Base-by-base conservation (phyloP, 352 stramenopile genomes). In the Elongisporangium senticosum region DNA sequence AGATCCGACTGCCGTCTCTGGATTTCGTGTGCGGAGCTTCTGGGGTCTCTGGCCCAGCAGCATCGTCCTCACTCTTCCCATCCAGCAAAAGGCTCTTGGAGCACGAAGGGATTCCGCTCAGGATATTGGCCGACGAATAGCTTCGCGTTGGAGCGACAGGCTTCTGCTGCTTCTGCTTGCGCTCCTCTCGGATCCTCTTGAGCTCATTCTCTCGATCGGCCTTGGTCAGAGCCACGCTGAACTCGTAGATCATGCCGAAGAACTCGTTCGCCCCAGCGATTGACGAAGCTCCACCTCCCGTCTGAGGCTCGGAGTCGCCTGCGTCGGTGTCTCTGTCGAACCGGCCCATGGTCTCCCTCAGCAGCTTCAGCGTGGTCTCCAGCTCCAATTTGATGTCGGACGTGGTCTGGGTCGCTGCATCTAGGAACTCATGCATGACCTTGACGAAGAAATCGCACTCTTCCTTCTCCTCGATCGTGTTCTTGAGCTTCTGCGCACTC, bases 121-220 rank as follows among this genome's bases (percentile, higher is more conserved):
- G 53, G 21, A 72, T 23, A n/a, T 68, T 57, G 2, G 56, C 19
- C 0, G 67, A 66, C n/a, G 72, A 68, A 21, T 66, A 65, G 33
- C 70, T 78, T 5, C 75, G 65, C 49, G 58, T 50, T 2, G 72
- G 72, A 24, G 72, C 62, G n/a, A 72, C 59, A 10, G 49, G 75
- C 53, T 77, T 76, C 14, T 75, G 78, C 17, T 86, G 71, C 47
- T 82, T 86, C 7, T 71, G 57, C 21, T 69, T 69, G 1, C 81
- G 76, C 61, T 92, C 82, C 23, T 89, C 79, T 6, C 79, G 77
- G 39, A 92, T 68, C 0, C 82, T 68, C 60, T 86, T 86, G 47
- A 88, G 33, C 50, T 92, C 82, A 33, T 92, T 92, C 59, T 90
- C 82, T 2, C 82, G 82, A 33, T 90, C 82, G 0, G 78, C 79